phyloP scores from a whole-genome alignment of 2,329 filamentous ascomycete genomes.

The Ilyonectria destructans region DNA sequence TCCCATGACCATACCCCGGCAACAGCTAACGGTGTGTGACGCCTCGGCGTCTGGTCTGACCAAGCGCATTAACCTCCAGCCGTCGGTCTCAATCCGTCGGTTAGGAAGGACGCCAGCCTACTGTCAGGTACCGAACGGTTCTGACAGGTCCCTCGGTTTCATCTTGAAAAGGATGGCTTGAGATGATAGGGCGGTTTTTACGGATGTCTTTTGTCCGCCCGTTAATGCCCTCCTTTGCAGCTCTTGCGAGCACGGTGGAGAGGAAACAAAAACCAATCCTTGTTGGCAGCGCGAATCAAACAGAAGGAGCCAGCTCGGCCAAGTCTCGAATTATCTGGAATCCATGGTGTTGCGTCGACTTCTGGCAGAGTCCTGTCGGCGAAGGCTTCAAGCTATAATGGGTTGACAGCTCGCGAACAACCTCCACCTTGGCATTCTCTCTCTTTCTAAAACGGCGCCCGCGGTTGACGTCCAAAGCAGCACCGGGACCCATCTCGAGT shows the following conservation, averaged over 20 bases:
- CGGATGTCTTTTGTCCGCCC: slow-evolving; percentile 95
- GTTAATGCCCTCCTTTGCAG: slow-evolving; percentile 74
- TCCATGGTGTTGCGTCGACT: slow-evolving; percentile 39
- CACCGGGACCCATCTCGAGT: slow-evolving; percentile 88
- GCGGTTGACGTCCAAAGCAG: slow-evolving; percentile 46
- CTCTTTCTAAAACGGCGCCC: slow-evolving; percentile 16
- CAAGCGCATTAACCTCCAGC: slow-evolving; percentile 72
- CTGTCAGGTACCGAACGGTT: slow-evolving; percentile 50
- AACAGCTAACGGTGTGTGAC: slow-evolving; percentile 63
- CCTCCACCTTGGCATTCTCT: slow-evolving; percentile 32
- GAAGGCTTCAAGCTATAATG: slow-evolving; percentile 41
- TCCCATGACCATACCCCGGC: slow-evolving; percentile 61
- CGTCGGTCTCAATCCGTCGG: slow-evolving; percentile 61
- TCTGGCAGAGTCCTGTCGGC: slow-evolving; percentile 29
- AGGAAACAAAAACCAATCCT: slow-evolving; percentile 97
- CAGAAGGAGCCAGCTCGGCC: slow-evolving; percentile 73
- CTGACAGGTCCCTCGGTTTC: slow-evolving; percentile 63
- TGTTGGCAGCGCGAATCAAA: slow-evolving; percentile 87
- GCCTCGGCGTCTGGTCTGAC: slow-evolving; percentile 63
- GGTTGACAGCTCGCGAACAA: slow-evolving; percentile 36
- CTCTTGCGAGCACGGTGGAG: slow-evolving; percentile 65
- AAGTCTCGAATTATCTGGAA: slow-evolving; percentile 28
- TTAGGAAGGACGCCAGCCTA: slow-evolving; percentile 66
- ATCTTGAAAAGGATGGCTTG: slow-evolving; percentile 58
- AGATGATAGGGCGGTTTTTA: slow-evolving; percentile 88